Percentiles rank a stretch among this genome's conserved stretches.
These are phyloP conservation scores for Cardamine chenopodiifolia DNA, from an alignment of 345 rosid genomes.

Conservation along the genomic window DNA sequence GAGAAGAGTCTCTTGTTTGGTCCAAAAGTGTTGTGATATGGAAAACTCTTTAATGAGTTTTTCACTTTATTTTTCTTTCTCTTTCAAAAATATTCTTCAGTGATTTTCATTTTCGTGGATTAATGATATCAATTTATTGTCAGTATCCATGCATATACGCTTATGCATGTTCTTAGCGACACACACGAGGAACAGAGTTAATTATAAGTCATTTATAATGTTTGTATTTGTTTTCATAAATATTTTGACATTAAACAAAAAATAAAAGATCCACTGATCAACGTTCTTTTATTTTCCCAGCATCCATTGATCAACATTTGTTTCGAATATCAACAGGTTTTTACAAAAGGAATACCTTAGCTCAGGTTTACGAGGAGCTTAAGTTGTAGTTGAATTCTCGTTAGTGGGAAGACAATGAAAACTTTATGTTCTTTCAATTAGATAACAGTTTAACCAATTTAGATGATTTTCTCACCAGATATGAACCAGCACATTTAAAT, in stretches of 20 bases:
- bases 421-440: not conserved
- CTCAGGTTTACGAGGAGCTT: not conserved
- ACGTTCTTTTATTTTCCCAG: not conserved
- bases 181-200: not conserved
- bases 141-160: conserved; percentile 13
- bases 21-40: conserved; percentile 35
- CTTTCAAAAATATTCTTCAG: not conserved
- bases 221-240: not conserved
- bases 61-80: conserved; percentile 14
- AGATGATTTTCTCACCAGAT: not conserved
- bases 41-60: conserved; percentile 38
- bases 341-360: not conserved
- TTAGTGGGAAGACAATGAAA: not conserved
- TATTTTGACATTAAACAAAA: not conserved
- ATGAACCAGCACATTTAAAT: not conserved
- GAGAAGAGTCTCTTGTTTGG: conserved; percentile 41
- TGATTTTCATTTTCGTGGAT: not conserved
- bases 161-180: conserved; percentile 3
- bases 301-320: not conserved
- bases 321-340: not conserved
- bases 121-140: not conserved
- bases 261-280: not conserved
- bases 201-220: not conserved
- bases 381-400: not conserved
- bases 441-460: not conserved